Conservation (phyloP, 768 basidiomycete genomes). For the Tephrocybe rancida region DNA sequence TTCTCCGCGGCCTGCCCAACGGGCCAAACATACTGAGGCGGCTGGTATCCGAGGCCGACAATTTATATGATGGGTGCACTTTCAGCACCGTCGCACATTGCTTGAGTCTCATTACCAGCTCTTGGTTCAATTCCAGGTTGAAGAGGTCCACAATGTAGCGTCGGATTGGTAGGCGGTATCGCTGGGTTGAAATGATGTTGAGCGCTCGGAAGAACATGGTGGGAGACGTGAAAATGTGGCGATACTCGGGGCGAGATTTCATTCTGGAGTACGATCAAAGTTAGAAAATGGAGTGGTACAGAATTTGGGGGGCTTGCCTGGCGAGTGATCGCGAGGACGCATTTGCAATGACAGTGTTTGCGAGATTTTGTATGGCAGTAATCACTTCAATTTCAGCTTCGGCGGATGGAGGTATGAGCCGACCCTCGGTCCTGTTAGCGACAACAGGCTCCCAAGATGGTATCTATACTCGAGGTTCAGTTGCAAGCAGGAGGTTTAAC, state of each 20-base stretch:
- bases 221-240: conserved; percentile 74
- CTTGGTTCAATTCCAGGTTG: conserved; percentile 73
- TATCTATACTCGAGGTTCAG: conserved; percentile 54
- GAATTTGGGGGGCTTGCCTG: conserved; percentile 50
- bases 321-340: conserved; percentile 90
- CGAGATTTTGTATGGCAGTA: conserved; percentile 89
- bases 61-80: conserved; percentile 45
- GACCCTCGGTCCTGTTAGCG: conserved; percentile 41
- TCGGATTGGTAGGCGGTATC: conserved; percentile 90
- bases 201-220: conserved; percentile 83
- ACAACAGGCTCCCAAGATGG: conserved; percentile 60
- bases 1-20: conserved; percentile 47
- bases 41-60: conserved; percentile 39
- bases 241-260: conserved; percentile 77
- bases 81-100: conserved; percentile 54
- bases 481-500: not conserved
- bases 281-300: conserved; percentile 2
- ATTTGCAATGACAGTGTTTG: conserved; percentile 95
- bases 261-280: conserved; percentile 47
- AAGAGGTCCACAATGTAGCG: conserved; percentile 94
- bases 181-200: conserved; percentile 84
- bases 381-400: conserved; percentile 82
- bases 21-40: conserved; percentile 67
- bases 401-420: conserved; percentile 64
- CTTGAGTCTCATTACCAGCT: conserved; percentile 55